phyloP scores from a whole-genome alignment of 1,139 yeast species.

The Yueomyces sp. region DNA sequence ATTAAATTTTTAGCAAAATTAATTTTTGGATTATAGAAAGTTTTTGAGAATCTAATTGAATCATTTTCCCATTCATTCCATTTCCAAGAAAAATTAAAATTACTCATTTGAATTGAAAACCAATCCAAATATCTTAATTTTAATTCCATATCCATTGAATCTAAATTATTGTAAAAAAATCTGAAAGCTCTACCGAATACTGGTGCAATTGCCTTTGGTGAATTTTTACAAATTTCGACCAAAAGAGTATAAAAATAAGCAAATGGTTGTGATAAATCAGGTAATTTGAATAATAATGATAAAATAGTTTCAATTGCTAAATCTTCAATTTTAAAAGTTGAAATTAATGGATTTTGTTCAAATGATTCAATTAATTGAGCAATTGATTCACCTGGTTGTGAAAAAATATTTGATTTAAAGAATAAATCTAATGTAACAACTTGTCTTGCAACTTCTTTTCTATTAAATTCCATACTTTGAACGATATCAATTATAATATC shows the following conservation, averaged over 20 bases:
- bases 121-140: constrained; percentile 70
- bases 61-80: constrained; percentile 90
- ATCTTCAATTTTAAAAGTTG: constrained; percentile 89
- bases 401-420: constrained; percentile 58
- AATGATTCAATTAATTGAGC: constrained; percentile 47
- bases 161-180: constrained; percentile 59
- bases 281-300: constrained; percentile 66
- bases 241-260: constrained; percentile 81
- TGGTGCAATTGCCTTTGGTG: constrained; percentile 88
- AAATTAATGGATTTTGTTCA: constrained; percentile 27
- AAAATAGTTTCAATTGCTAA: constrained; percentile 75
- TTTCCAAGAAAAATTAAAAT: constrained; percentile 93
- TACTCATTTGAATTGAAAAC: constrained; percentile 88
- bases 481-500: constrained; percentile 69
- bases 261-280: constrained; percentile 49
- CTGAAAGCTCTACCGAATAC: constrained; percentile 91
- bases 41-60: constrained; percentile 28
- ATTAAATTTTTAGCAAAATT: constrained; percentile 69
- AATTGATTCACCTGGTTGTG: constrained; percentile 73
- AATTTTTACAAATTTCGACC: constrained; percentile 75
- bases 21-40: constrained; percentile 54
- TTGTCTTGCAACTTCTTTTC: constrained; percentile 78
- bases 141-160: constrained; percentile 62
- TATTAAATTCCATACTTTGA: constrained; percentile 74
- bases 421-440: constrained; percentile 63